Evolutionary conservation across 176 grass and related monocot species (phyloP), one percentile per base, ranked within the genome.

Genomic region (Carex kokanica): DNA sequence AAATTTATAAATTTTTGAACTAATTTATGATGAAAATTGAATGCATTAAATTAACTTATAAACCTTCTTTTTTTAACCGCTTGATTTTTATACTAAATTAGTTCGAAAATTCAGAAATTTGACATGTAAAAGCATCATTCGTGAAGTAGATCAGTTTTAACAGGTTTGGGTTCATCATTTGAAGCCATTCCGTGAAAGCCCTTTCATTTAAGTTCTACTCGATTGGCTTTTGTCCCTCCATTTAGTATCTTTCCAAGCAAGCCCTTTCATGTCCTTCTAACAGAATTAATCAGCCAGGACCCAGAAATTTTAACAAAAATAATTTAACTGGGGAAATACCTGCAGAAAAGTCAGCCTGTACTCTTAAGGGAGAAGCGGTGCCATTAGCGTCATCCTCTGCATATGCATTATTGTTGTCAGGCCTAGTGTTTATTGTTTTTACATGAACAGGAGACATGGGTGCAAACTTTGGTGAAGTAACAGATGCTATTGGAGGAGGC

Each of bases 391-490:
- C 89, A 68, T 95, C 92, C 82, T 92, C 91, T 6, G 27, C 25
- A 17, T 55, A 47, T 55, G 13, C 23, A 55, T 77, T 55, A 68
- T 69, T 83, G 60, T 40, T 73, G 64, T 84, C 88, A 43, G 57
- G 77, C 88, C 87, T 93, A 70, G 45, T 82, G 77, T 87, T 74
- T 58, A 95, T 32, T 41, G 88, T 89, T 84, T 99, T 99, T 60
- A 91, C 88, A 45, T 95, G 89, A 27, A 99, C 96, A 32, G 96
- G 93, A 83, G 96, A 99, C 57, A 90, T 70, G 27, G 93, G 93
- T 17, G 89, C 93, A 78, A 99, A 95, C 80, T 95, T 99, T 66
- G 91, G 93, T 80, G 96, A 95, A 13, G 93, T 85, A 88, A 95
- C 85, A 80, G 91, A 88, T 65, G 89, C 89, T 87, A 99, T 88